Conservation (phyloP, 2,329 filamentous ascomycete genomes). For the Truncatella angustata region DNA sequence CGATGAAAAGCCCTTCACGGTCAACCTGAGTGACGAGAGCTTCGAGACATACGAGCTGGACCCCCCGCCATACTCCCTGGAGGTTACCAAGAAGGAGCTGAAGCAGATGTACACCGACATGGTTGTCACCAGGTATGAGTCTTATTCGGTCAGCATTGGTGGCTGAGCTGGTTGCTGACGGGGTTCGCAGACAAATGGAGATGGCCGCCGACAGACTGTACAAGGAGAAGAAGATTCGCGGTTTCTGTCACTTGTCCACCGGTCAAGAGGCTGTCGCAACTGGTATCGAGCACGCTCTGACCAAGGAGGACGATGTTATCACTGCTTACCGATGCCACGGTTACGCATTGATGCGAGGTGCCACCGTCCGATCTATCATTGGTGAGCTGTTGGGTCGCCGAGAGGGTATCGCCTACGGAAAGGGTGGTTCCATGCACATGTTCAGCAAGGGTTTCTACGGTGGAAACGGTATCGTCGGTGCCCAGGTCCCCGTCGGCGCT, state of each 20-base stretch:
- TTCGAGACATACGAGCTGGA: slow-evolving; percentile 99
- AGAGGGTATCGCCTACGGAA: slow-evolving; percentile 96
- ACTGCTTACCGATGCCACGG: slow-evolving; percentile 99
- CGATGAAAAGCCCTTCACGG: slow-evolving; percentile 89
- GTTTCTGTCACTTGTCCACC: slow-evolving; percentile 98
- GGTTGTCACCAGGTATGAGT: slow-evolving; percentile 81
- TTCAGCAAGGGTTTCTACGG: slow-evolving; percentile 97
- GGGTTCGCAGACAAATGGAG: slow-evolving; percentile 81
- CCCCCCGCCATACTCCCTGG: slow-evolving; percentile 86
- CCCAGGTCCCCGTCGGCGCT: slow-evolving; percentile 95
- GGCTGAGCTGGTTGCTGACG: slow-evolving; percentile 3
- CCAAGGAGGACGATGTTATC: slow-evolving; percentile 88
- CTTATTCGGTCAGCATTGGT: slow-evolving; percentile 9
- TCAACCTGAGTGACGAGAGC: slow-evolving; percentile 94
- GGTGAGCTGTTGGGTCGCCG: slow-evolving; percentile 92
- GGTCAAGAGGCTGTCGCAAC: slow-evolving; percentile 97
- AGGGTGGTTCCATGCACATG: slow-evolving; percentile 99
- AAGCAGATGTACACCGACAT: slow-evolving; percentile 99
- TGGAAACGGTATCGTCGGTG: slow-evolving; percentile 98
- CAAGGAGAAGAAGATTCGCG: slow-evolving; percentile 99
- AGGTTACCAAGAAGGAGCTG: slow-evolving; percentile 95
- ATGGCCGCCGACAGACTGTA: slow-evolving; percentile 98
- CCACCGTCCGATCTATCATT: slow-evolving; percentile 85
- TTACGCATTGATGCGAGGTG: slow-evolving; percentile 95
- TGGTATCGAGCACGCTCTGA: slow-evolving; percentile 95